Percentiles rank a stretch among this genome's conserved stretches.
These are phyloP conservation scores for Fraxinus sp. DNA, from an alignment of 305 asterid species.

Conservation along the genomic window DNA sequence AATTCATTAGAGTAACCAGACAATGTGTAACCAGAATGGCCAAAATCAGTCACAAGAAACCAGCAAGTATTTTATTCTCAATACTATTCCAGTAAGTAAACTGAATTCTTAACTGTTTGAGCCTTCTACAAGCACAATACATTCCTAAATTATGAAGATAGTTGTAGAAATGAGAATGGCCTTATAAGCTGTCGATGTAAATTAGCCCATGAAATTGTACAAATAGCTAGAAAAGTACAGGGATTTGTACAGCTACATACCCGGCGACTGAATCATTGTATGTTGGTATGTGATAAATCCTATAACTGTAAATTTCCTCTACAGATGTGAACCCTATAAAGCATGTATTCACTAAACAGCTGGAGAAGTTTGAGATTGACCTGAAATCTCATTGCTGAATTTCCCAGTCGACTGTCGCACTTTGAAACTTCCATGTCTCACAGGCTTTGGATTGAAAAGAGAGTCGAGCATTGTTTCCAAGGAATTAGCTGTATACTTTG, in stretches of 20 bases:
- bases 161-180: background rate
- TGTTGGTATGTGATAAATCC: slow-evolving; percentile 14
- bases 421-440: slow-evolving; percentile 47
- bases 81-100: background rate
- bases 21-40: background rate
- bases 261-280: slow-evolving; percentile 13
- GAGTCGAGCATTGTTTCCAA: slow-evolving; percentile 71
- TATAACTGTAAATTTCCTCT: slow-evolving; percentile 9
- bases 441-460: slow-evolving; percentile 57
- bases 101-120: slow-evolving; percentile 1
- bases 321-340: background rate
- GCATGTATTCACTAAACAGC: background rate
- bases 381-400: slow-evolving; percentile 17
- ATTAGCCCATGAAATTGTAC: slow-evolving; percentile 16
- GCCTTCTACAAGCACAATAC: slow-evolving; percentile 6
- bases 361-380: slow-evolving; percentile 5
- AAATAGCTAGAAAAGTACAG: slow-evolving; percentile 21
- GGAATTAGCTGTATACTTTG: slow-evolving; percentile 67
- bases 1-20: no score
- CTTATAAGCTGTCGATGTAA: background rate
- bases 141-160: background rate
- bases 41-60: background rate
- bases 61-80: slow-evolving; percentile 6
- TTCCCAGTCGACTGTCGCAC: slow-evolving; percentile 27
- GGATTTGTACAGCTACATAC: slow-evolving; percentile 10